phyloP scores from a whole-genome alignment of 495 filamentous ascomycete species.

The Daldinia loculata region DNA sequence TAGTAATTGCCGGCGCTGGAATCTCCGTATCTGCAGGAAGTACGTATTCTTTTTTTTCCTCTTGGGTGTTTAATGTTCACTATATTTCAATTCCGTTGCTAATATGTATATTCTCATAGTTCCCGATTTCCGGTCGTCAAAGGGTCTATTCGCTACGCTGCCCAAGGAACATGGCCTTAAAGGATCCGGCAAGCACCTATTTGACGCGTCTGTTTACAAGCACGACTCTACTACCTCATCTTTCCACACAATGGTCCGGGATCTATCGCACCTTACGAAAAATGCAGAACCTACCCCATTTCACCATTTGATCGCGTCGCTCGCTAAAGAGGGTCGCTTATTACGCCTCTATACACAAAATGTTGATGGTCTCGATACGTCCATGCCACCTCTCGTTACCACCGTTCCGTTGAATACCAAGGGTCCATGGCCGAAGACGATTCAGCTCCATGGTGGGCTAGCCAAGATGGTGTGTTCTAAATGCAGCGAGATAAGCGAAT shows the following conservation, averaged over 20 bases:
- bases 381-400: constrained; percentile 80
- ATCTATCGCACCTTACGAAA: constrained; percentile 77
- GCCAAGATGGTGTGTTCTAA: constrained; percentile 97
- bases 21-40: constrained; percentile 96
- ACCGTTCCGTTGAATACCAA: constrained; percentile 73
- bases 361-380: constrained; percentile 92
- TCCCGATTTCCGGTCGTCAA: constrained; percentile 93
- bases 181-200: constrained; percentile 92
- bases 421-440: constrained; percentile 89
- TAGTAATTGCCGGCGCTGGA: constrained; percentile 94
- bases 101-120: constrained; percentile 60
- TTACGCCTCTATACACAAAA: constrained; percentile 95
- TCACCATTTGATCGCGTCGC: constrained; percentile 89
- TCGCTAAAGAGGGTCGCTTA: constrained; percentile 89
- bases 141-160: constrained; percentile 84
- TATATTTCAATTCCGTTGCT: constrained; percentile 37
- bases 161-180: constrained; percentile 88
- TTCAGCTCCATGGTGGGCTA: constrained; percentile 93
- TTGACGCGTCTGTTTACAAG: constrained; percentile 96
- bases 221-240: constrained; percentile 84
- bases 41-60: constrained; percentile 60
- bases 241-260: constrained; percentile 96
- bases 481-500: constrained; percentile 78
- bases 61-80: background rate
- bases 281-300: constrained; percentile 85